A percentile compares a stretch with the other conserved stretches of the same genome.
phyloP scores from a whole-genome alignment of 2,329 filamentous ascomycete species.

The Polytolypa hystricis region DNA sequence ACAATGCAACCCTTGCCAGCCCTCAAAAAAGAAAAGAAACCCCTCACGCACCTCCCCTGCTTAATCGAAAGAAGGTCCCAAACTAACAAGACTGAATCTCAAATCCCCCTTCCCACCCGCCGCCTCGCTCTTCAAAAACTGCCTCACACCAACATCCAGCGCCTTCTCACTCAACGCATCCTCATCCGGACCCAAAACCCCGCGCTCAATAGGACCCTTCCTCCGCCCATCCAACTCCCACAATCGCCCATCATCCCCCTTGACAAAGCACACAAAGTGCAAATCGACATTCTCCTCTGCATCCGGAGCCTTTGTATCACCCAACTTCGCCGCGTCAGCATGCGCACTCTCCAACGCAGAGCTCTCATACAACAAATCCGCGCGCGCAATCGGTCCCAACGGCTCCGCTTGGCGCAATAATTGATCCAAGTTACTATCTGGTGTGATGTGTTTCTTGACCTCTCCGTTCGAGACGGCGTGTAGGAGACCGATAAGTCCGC shows the following conservation, averaged over 20 bases:
- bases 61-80: conserved; percentile 48
- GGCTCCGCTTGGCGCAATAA: conserved; percentile 61
- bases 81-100: conserved; percentile 52
- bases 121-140: conserved; percentile 48
- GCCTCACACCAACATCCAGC: conserved; percentile 55
- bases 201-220: conserved; percentile 62
- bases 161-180: conserved; percentile 68
- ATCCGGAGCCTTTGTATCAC: conserved; percentile 67
- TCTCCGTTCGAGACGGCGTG: conserved; percentile 73
- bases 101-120: conserved; percentile 45
- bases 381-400: conserved; percentile 54
- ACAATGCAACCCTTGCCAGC: neutral
- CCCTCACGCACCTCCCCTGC: neutral
- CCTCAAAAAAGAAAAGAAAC: neutral
- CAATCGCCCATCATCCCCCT: conserved; percentile 56
- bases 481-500: conserved; percentile 77
- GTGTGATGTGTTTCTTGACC: conserved; percentile 51
- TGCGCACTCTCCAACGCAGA: conserved; percentile 67
- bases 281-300: conserved; percentile 78
- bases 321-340: conserved; percentile 60
- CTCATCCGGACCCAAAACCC: conserved; percentile 47
- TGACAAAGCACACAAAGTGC: conserved; percentile 93
- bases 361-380: conserved; percentile 66
- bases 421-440: conserved; percentile 33
- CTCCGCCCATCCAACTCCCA: conserved; percentile 73